Conservation (phyloP, 2,329 filamentous ascomycete genomes). For the Exophiala viscosa region DNA sequence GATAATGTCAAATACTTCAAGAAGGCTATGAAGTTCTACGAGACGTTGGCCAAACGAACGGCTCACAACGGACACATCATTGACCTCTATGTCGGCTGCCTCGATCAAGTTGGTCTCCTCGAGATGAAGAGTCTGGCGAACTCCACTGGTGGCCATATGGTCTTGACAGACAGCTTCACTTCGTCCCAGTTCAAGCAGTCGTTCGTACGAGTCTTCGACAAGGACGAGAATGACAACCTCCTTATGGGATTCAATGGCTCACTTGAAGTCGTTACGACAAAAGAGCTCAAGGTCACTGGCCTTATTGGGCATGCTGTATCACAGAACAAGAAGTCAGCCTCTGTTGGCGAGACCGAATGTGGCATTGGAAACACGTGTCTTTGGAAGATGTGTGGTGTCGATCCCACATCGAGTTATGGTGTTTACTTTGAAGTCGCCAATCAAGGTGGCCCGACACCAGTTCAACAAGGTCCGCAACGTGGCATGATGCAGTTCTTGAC, state of each 20-base stretch:
- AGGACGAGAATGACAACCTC: constrained; percentile 89
- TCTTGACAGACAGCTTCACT: constrained; percentile 95
- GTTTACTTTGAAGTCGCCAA: constrained; percentile 97
- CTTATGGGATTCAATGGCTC: constrained; percentile 98
- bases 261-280: constrained; percentile 91
- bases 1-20: constrained; percentile 99
- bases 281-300: constrained; percentile 96
- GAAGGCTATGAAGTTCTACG: constrained; percentile 98
- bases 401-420: constrained; percentile 88
- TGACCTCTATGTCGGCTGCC: constrained; percentile 94
- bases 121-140: constrained; percentile 98
- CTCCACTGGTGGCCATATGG: constrained; percentile 96
- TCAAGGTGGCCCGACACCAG: constrained; percentile 79
- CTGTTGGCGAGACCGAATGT: constrained; percentile 95
- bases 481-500: constrained; percentile 98
- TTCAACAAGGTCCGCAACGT: constrained; percentile 83
- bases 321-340: constrained; percentile 95
- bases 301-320: constrained; percentile 95
- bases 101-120: constrained; percentile 92
- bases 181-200: constrained; percentile 99
- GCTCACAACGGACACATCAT: constrained; percentile 97
- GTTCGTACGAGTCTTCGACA: constrained; percentile 94
- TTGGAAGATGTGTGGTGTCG: constrained; percentile 99
- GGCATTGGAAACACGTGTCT: constrained; percentile 98
- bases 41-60: constrained; percentile 85